Conservation (phyloP, 2,329 filamentous ascomycete genomes). For the Neobulgaria alba region DNA sequence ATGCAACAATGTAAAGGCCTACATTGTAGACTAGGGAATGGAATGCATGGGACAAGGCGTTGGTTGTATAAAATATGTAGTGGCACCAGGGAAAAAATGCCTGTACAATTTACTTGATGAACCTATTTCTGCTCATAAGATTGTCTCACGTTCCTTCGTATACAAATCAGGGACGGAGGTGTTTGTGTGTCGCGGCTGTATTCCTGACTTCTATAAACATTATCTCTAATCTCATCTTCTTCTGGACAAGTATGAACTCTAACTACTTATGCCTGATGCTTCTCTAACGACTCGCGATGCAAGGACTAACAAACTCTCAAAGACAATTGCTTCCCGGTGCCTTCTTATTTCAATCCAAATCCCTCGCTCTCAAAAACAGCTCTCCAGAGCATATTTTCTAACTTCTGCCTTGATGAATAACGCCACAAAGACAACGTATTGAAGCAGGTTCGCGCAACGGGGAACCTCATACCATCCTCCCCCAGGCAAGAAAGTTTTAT, state of each 20-base stretch:
- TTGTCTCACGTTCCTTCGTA: no score
- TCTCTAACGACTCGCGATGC: neutral
- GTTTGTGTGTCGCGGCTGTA: no score
- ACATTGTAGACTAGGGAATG: slow-evolving; percentile 1
- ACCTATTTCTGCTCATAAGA: no score
- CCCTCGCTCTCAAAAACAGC: slow-evolving; percentile 87
- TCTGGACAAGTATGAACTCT: no score
- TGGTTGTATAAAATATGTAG: slow-evolving; percentile 13
- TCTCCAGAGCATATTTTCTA: slow-evolving; percentile 70
- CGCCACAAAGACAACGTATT: slow-evolving; percentile 72
- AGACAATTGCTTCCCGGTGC: neutral
- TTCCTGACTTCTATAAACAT: slow-evolving; percentile 5
- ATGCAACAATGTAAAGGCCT: neutral
- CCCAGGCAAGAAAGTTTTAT: slow-evolving; percentile 72
- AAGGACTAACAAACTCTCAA: neutral
- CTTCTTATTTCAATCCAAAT: slow-evolving; percentile 71
- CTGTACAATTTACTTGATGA: no score
- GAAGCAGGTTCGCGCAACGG: slow-evolving; percentile 85
- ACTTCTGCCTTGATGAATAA: slow-evolving; percentile 55
- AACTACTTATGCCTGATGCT: no score
- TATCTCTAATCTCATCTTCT: no score
- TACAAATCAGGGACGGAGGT: no score
- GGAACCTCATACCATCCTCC: slow-evolving; percentile 65
- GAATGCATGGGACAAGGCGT: slow-evolving; percentile 16
- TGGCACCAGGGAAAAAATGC: neutral